Base-by-base conservation (phyloP, 768 basidiomycete species). In the Amanita subjunquillea region DNA sequence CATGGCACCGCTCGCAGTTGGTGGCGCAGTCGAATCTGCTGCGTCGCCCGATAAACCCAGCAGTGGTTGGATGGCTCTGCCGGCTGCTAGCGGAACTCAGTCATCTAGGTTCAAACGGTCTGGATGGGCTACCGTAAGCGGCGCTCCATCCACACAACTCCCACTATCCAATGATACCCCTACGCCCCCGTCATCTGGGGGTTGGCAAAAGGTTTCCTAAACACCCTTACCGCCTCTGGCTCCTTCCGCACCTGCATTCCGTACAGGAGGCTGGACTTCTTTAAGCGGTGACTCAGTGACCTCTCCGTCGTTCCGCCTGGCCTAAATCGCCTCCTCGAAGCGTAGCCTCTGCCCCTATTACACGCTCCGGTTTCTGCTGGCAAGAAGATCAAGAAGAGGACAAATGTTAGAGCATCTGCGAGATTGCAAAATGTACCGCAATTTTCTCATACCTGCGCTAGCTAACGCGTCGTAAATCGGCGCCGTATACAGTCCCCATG, bases 211-310 rank as follows among this genome's bases (percentile, higher is more conserved):
- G 29, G 43, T 25, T 12, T 45, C 51, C 8, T 42, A 41, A 20
- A 9, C 34, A 32, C 39, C 51, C n/a, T 43, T 41, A 32, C n/a
- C 36, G 3, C 17, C 58, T 56, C 25, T 29, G 27, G 15, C 42
- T 30, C 13, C 58, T 58, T 53, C 63, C 8, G 69, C 75, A 22
- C 74, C 81, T 15, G 58, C 68, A 8, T 85, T 84, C 62, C 73
- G 80, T 42, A 70, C 76, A 9, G 83, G 73, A 44, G 85, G 86
- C 15, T 86, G 82, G 79, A 79, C 83, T 7, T 78, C 79, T 34
- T 69, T 87, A 23, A 85, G 85, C 54, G 74, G 74, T 2, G 68
- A 43, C 15, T 40, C 43, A 32, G 41, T 51, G n/a, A 54, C 55
- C 38, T 29, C 51, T 23, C 17, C 50, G 17, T 17, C 17, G 17